phyloP scores from a whole-genome alignment of 805 yeast species.

The Clavispora asparagi region DNA sequence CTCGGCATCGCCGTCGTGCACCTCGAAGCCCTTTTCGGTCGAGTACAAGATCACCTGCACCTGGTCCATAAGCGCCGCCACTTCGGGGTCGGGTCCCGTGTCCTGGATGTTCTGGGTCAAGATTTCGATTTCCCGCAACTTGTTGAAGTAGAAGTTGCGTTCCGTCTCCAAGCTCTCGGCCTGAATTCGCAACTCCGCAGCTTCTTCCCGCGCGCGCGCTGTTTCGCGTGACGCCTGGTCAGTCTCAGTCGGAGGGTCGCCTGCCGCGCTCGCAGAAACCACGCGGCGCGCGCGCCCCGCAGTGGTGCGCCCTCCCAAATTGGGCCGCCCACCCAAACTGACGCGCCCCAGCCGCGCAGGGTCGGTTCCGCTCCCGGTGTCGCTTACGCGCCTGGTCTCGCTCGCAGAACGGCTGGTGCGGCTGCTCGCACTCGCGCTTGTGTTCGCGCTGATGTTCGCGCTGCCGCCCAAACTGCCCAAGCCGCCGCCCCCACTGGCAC shows the following conservation, averaged over 20 bases:
- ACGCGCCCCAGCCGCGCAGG: conserved; percentile 14
- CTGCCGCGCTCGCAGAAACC: background rate
- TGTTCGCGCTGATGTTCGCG: conserved; percentile 2
- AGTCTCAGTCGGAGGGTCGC: conserved; percentile 29
- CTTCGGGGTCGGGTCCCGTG: conserved; percentile 15
- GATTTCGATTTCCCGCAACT: conserved; percentile 83
- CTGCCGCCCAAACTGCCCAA: background rate
- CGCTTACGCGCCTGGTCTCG: conserved; percentile 3
- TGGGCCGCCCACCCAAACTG: background rate
- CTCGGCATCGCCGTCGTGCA: conserved; percentile 20
- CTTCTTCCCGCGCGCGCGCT: conserved; percentile 42
- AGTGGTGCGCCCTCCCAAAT: background rate
- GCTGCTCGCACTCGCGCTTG: conserved; percentile 5
- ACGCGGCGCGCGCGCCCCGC: background rate
- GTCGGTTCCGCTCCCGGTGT: conserved; percentile 7
- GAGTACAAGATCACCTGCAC: conserved; percentile 74
- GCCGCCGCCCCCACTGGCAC: conserved; percentile 10
- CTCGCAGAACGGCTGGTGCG: conserved; percentile 5
- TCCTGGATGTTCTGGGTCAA: conserved; percentile 52
- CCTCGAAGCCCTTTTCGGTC: conserved; percentile 80
- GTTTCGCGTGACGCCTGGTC: conserved; percentile 25
- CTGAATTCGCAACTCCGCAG: conserved; percentile 52
- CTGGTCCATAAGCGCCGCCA: conserved; percentile 37
- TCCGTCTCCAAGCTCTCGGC: conserved; percentile 72
- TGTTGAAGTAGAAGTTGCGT: conserved; percentile 85